Conservation (phyloP, 805 yeast species). For the Saturnispora halmiae region DNA sequence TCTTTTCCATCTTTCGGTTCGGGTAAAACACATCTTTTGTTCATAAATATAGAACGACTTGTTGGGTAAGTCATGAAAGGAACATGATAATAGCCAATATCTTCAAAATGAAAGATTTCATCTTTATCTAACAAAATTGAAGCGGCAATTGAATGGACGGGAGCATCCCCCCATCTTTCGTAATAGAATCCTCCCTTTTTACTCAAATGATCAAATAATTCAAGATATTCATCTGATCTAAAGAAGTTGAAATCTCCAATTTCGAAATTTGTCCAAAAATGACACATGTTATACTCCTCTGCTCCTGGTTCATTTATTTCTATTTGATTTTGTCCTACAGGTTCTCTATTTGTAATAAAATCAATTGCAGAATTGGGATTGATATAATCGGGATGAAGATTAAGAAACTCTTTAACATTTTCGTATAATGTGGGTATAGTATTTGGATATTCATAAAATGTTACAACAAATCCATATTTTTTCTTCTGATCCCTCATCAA, state of each 20-base stretch:
- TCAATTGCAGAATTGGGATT: conserved; percentile 57
- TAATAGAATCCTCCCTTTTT: conserved; percentile 68
- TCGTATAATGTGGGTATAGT: conserved; percentile 86
- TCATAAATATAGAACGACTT: conserved; percentile 37
- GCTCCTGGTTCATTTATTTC: conserved; percentile 25
- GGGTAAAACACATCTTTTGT: conserved; percentile 47
- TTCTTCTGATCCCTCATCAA: conserved; percentile 68
- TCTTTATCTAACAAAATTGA: conserved; percentile 46
- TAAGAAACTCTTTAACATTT: conserved; percentile 53
- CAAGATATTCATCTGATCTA: conserved; percentile 52
- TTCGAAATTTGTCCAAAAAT: conserved; percentile 85
- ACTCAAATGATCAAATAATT: conserved; percentile 57
- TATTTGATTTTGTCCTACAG: conserved; percentile 37
- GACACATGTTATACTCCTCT: conserved; percentile 67
- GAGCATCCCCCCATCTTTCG: conserved; percentile 96
- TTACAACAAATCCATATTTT: conserved; percentile 79
- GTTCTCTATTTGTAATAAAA: conserved; percentile 45
- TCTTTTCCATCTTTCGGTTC: conserved; percentile 25
- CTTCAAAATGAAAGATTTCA: conserved; percentile 70
- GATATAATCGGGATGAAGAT: conserved; percentile 48
- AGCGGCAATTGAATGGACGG: conserved; percentile 71
- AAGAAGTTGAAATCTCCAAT: conserved; percentile 64
- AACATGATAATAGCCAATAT: conserved; percentile 68
- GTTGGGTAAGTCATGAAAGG: conserved; percentile 62
- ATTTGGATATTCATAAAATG: conserved; percentile 70